Evolutionary conservation across 176 grass and related monocot species (phyloP).

Genomic region (Cenchrus purpureus): DNA sequence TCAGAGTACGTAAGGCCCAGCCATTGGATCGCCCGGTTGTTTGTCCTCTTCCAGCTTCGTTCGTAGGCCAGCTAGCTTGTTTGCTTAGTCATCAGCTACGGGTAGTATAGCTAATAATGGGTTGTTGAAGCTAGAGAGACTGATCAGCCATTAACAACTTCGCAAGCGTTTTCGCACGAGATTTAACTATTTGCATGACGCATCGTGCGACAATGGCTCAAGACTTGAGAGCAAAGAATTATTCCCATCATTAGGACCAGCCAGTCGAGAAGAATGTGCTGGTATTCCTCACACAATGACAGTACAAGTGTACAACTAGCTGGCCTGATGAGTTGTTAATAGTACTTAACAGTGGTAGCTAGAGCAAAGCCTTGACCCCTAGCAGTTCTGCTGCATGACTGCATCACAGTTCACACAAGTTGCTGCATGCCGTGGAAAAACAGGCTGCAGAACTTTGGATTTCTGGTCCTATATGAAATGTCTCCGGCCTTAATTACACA

Average conservation of each 20-base stretch:
- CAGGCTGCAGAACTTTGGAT: neutral
- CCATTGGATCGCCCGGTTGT: neutral
- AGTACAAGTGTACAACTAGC: neutral
- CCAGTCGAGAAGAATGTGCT: constrained; percentile 3
- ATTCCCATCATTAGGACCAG: neutral
- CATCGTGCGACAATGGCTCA: neutral
- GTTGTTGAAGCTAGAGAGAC: neutral
- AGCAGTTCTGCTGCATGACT: neutral
- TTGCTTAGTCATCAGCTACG: neutral
- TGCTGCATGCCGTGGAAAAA: neutral
- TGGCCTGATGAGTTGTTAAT: neutral
- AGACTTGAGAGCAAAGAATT: neutral
- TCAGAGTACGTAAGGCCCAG: neutral
- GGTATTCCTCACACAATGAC: neutral
- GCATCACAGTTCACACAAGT: neutral
- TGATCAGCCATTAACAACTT: neutral
- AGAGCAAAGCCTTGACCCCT: neutral
- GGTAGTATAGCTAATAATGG: neutral
- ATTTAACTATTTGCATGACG: constrained; percentile 7
- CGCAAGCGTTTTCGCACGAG: neutral
- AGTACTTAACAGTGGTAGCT: neutral
- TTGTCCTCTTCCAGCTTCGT: neutral
- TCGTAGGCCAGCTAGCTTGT: neutral
- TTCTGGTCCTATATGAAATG: neutral
- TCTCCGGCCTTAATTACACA: neutral